Conservation (phyloP, 1,284 basidiomycete species). For the Pseudozyma tsukubaensis region DNA sequence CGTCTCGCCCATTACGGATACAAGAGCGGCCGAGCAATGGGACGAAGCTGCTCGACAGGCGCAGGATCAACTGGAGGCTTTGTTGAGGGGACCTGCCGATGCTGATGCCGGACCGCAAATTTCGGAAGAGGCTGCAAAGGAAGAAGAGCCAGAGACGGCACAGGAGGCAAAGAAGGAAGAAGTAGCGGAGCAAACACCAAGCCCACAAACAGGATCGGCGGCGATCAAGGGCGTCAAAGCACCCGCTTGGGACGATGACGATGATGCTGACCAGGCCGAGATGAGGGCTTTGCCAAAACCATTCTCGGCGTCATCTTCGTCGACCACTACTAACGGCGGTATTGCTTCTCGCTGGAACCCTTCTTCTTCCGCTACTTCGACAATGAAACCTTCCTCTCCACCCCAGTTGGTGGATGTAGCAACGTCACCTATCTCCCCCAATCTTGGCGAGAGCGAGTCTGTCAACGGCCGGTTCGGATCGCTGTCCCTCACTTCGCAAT, state of each 20-base stretch:
- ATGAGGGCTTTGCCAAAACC: conserved; percentile 43
- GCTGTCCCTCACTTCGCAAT: conserved; percentile 1
- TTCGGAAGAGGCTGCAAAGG: background rate
- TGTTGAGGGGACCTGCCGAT: conserved; percentile 36
- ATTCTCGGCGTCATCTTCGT: conserved; percentile 2
- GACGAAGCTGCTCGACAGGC: conserved; percentile 39
- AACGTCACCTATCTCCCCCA: conserved; percentile 3
- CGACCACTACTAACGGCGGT: background rate
- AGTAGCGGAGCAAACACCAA: too few relatives aligned
- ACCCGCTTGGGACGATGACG: conserved; percentile 60
- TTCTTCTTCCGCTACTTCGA: background rate
- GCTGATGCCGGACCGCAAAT: background rate
- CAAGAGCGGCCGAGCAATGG: conserved; percentile 29
- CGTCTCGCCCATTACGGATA: conserved; percentile 34
- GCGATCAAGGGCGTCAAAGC: conserved; percentile 20
- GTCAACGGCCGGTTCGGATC: conserved; percentile 9
- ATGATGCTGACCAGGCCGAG: conserved; percentile 42
- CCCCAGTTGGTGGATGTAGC: conserved; percentile 27
- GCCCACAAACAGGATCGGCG: background rate
- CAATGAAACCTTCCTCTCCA: background rate
- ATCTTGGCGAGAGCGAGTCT: background rate
- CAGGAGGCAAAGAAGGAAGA: conserved; percentile 1
- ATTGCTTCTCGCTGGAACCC: background rate
- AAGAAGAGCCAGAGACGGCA: background rate
- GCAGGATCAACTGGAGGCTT: conserved; percentile 41